Evolutionary conservation across 2,329 filamentous ascomycete genomes (phyloP), one percentile per base, ranked within the genome.

Genomic region (Venturia effusa): DNA sequence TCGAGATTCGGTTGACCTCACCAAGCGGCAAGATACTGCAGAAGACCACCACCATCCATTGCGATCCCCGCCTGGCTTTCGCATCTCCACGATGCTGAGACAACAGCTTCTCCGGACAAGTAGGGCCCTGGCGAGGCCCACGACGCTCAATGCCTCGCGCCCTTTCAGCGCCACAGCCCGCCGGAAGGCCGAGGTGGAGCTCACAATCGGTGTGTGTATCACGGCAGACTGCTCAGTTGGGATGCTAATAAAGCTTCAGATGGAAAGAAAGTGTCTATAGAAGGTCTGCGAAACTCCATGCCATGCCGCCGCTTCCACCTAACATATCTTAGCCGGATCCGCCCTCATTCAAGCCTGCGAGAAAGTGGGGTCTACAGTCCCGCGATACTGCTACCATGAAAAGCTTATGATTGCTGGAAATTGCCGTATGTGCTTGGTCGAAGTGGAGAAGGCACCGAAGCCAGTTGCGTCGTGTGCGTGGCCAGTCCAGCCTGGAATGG

Each of bases 351-450:
- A 99, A 81, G 94, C 94, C 74, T 99, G 94, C 82, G 94, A 99
- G 80, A 97, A 99, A 82, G 94, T 93, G 68, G 94, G 94, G 74
- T 84, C 83, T 69, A 94, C 89, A 67, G 83, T 97, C 73, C 93
- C 93, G 70, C 92, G 92, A 90, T 97, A 96, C 79, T 97, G 93
- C 80, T 97, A 97, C 79, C 93, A 97, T 84, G 93, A 97, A 89
- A 97, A 99, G 81, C 84, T 99, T 70, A 92, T 96, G 88, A 96
- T 99, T 83, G 94, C 94, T 73, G 94, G 94, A 78, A 99, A 97
- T 80, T 99, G 94, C 80, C 92, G 94, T 81, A 99, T 99, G 94
- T 99, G 94, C 79, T 81, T 99, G 74, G 94, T 99, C 74, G 94
- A 99, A 82, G 94, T 99, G 69, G 94, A 97, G 81, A 86, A 87